Conservation (phyloP, 495 filamentous ascomycete species). For the Hypoxylon subgilvum region DNA sequence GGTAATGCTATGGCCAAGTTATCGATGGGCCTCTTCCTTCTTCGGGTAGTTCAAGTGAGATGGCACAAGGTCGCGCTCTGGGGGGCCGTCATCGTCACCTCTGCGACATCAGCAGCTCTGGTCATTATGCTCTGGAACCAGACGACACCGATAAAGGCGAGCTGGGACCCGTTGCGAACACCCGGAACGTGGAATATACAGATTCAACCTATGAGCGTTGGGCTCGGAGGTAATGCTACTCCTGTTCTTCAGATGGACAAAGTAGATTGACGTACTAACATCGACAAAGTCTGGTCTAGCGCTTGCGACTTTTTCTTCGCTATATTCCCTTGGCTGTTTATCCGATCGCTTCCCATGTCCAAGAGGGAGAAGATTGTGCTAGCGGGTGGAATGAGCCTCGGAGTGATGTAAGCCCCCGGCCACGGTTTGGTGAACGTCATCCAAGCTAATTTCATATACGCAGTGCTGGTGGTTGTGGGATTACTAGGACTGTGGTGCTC, state of each 20-base stretch:
- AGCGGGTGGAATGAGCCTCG: conserved; percentile 51
- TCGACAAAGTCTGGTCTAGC: conserved; percentile 46
- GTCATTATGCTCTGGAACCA: conserved; percentile 49
- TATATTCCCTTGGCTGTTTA: conserved; percentile 53
- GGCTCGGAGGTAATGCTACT: conserved; percentile 41
- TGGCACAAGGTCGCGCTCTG: conserved; percentile 46
- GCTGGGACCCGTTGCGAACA: conserved; percentile 48
- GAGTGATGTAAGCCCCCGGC: conserved; percentile 45
- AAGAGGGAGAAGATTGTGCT: conserved; percentile 50
- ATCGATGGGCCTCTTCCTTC: conserved; percentile 50
- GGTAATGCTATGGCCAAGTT: conserved; percentile 51
- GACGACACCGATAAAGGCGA: conserved; percentile 43
- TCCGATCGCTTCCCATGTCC: conserved; percentile 49
- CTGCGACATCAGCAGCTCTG: conserved; percentile 40
- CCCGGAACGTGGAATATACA: conserved; percentile 46
- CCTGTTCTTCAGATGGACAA: neutral
- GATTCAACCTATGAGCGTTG: conserved; percentile 48
- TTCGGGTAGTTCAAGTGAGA: conserved; percentile 47
- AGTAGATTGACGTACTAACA: neutral
- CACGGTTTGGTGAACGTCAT: neutral
- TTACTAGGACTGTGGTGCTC: conserved; percentile 47
- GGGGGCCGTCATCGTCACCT: conserved; percentile 43
- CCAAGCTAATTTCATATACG: conserved; percentile 19
- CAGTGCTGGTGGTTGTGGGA: conserved; percentile 50
- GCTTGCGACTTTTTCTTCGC: conserved; percentile 54